Evolutionary conservation across 345 rosid genomes (phyloP).

Genomic region (Boechera divaricarpa): DNA sequence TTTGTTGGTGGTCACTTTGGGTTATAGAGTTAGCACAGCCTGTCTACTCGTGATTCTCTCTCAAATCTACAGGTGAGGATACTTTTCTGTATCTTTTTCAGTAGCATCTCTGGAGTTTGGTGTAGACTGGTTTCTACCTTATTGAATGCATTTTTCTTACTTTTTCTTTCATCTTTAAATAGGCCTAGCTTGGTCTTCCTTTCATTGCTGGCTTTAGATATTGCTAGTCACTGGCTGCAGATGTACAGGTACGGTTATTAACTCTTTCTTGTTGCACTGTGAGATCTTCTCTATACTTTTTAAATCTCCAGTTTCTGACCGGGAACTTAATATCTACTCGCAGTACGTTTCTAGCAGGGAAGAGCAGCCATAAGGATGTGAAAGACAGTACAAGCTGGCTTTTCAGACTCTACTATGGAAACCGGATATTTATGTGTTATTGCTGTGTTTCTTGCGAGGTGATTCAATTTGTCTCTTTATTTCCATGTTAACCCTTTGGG

Average conservation of each 20-base stretch:
- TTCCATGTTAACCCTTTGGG: background rate
- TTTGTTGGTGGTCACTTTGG: background rate
- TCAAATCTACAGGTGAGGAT: conserved; percentile 73
- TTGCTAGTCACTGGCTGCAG: conserved; percentile 98
- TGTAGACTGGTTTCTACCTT: background rate
- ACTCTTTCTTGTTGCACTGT: background rate
- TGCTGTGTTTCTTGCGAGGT: conserved; percentile 99
- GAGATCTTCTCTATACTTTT: conserved; percentile 1
- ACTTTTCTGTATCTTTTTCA: background rate
- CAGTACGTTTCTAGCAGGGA: conserved; percentile 94
- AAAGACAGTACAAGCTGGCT: conserved; percentile 97
- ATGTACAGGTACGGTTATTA: conserved; percentile 78
- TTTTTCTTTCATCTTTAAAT: conserved; percentile 24
- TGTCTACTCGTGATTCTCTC: conserved; percentile 94
- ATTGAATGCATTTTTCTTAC: background rate
- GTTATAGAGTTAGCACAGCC: conserved; percentile 93
- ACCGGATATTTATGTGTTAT: conserved; percentile 93
- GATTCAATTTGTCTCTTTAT: conserved; percentile 23
- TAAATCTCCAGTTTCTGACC: conserved; percentile 5
- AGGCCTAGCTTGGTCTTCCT: conserved; percentile 96
- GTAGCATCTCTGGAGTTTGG: background rate
- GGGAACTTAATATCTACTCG: conserved; percentile 33
- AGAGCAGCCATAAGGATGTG: conserved; percentile 95
- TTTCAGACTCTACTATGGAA: conserved; percentile 93
- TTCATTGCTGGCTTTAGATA: conserved; percentile 91